Evolutionary conservation across 805 yeast species (phyloP), one percentile per base, ranked within the genome.

Genomic region (Candida insectalens): DNA sequence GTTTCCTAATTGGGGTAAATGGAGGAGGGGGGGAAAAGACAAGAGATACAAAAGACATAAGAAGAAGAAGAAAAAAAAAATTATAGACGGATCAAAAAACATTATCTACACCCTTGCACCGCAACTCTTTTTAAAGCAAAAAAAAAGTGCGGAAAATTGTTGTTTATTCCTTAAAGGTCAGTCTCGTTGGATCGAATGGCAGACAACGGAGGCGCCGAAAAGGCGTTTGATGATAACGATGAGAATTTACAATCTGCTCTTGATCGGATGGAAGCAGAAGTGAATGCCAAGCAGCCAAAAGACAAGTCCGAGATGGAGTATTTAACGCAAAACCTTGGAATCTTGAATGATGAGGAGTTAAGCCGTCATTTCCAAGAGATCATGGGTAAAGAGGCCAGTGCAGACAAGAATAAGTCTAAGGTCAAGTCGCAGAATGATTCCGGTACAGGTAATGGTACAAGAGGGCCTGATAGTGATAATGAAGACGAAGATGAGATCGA

Each of bases 341-440:
- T 37, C 18, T 43, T 51, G 33, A 43, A 50, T 17, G 55, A 50
- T 31, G 55, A 53, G 15, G 59, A 53, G 30, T 44, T 52, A 30
- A 50, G 44, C 35, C 31, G 42, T 6, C 56, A 51, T 35, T 29
- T 52, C 13, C 54, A 49, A 18, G 49, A 51, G 22, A 44, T 51
- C 10, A 49, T 53, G 10, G 44, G 23, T 8, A 21, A 21, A 21
- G 23, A 21, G 23, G 23, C 7, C n/a, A n/a, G n/a, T n/a, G n/a
- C n/a, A n/a, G n/a, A n/a, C n/a, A n/a, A n/a, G n/a, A n/a, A n/a
- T n/a, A n/a, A n/a, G n/a, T n/a, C n/a, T n/a, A n/a, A n/a, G n/a
- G n/a, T n/a, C n/a, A n/a, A n/a, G n/a, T n/a, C n/a, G n/a, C n/a
- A n/a, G n/a, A n/a, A n/a, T n/a, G n/a, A n/a, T n/a, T n/a, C n/a